A percentile compares a stretch with the other conserved stretches of the same genome.
Evolutionary conservation across 2,329 filamentous ascomycete genomes (phyloP).

Genomic region (Dryadomyces quercivorus): DNA sequence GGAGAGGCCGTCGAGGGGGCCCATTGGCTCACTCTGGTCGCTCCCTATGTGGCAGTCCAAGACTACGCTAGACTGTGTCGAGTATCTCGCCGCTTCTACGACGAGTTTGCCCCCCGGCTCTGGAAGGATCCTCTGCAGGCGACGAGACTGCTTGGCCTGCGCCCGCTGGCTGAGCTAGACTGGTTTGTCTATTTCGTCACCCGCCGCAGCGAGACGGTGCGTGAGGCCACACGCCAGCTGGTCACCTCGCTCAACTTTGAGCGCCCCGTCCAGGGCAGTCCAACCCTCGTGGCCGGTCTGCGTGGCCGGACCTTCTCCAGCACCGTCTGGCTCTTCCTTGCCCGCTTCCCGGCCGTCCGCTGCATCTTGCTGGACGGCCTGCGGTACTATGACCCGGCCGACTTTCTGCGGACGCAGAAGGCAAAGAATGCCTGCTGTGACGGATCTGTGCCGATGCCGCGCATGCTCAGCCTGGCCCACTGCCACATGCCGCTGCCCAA

Average conservation of each 20-base stretch:
- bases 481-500: slow-evolving; percentile 27
- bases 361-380: slow-evolving; percentile 37
- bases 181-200: slow-evolving; percentile 38
- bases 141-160: slow-evolving; percentile 25
- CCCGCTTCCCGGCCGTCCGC: slow-evolving; percentile 29
- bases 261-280: slow-evolving; percentile 24
- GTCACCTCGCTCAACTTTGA: slow-evolving; percentile 37
- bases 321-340: slow-evolving; percentile 25
- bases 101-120: slow-evolving; percentile 36
- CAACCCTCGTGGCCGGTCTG: slow-evolving; percentile 28
- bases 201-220: slow-evolving; percentile 21
- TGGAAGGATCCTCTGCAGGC: slow-evolving; percentile 37
- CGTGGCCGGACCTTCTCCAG: slow-evolving; percentile 24
- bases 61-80: slow-evolving; percentile 35
- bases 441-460: slow-evolving; percentile 13
- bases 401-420: slow-evolving; percentile 14
- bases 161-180: slow-evolving; percentile 31
- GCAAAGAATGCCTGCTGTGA: slow-evolving; percentile 1
- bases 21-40: slow-evolving; percentile 38
- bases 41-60: slow-evolving; percentile 27
- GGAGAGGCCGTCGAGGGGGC: slow-evolving; percentile 30
- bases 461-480: slow-evolving; percentile 32
- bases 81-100: slow-evolving; percentile 34
- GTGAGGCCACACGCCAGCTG: slow-evolving; percentile 27
- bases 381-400: slow-evolving; percentile 28